Evolutionary conservation across 805 yeast genomes (phyloP).

Genomic region (Danielia reshetovae): DNA sequence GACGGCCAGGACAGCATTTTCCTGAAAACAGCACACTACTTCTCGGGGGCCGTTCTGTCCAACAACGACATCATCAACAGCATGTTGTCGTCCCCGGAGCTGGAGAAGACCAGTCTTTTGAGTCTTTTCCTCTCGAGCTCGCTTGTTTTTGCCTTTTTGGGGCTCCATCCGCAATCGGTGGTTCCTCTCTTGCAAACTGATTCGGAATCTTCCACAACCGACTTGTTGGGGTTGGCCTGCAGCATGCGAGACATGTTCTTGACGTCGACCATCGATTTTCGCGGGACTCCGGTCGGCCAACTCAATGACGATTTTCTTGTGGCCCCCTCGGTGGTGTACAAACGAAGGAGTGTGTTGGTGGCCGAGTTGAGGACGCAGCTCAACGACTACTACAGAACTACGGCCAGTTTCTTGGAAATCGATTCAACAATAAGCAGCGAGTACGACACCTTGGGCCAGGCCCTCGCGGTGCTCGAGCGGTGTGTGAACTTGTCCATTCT

Average conservation of each 20-base stretch:
- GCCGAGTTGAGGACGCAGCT: slow-evolving; percentile 4
- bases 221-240: slow-evolving; percentile 18
- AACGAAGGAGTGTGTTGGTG: not conserved
- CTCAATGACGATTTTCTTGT: not conserved
- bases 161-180: slow-evolving; percentile 28
- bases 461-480: slow-evolving; percentile 12
- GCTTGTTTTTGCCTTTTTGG: slow-evolving; percentile 26
- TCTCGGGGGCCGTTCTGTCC: slow-evolving; percentile 14
- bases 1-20: slow-evolving; percentile 13
- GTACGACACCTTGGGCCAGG: slow-evolving; percentile 4
- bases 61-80: slow-evolving; percentile 9
- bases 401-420: slow-evolving; percentile 7
- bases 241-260: slow-evolving; percentile 13
- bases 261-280: slow-evolving; percentile 4
- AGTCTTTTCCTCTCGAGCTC: slow-evolving; percentile 13
- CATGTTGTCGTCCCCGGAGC: not conserved
- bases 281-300: slow-evolving; percentile 4
- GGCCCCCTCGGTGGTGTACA: not conserved
- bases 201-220: slow-evolving; percentile 12
- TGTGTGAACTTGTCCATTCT: slow-evolving; percentile 11
- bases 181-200: slow-evolving; percentile 27
- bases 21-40: slow-evolving; percentile 21
- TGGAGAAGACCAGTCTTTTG: slow-evolving; percentile 5
- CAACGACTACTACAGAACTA: slow-evolving; percentile 3
- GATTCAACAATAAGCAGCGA: slow-evolving; percentile 7